These are phyloP conservation scores for Acanthamoeba lenticulata DNA, from an alignment of 208 protist genomes.

Conservation along the genomic window DNA sequence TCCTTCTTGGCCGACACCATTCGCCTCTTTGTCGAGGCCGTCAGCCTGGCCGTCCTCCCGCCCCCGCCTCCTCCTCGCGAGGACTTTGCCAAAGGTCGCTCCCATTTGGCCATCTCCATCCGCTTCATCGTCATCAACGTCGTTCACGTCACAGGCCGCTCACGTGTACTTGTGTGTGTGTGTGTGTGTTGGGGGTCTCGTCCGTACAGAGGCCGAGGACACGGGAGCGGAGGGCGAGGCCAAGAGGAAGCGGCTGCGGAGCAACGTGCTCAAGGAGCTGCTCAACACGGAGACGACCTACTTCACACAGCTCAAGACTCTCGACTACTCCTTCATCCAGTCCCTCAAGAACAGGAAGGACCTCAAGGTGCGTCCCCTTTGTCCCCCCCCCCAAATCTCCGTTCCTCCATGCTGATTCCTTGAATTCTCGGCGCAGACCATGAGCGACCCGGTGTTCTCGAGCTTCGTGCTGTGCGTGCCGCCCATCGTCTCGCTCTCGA, in stretches of 20 bases:
- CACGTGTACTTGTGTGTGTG: not conserved
- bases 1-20: slow-evolving; percentile 3
- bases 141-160: not conserved
- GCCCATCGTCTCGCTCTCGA: slow-evolving; percentile 20
- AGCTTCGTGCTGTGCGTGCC: not conserved
- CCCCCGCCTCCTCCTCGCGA: not conserved
- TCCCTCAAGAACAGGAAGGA: slow-evolving; percentile 14
- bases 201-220: not conserved
- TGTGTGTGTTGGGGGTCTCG: not conserved
- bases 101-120: not conserved
- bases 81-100: not conserved
- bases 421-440: not conserved
- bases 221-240: not conserved
- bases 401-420: not conserved
- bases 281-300: slow-evolving; percentile 32
- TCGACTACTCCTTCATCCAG: slow-evolving; percentile 23
- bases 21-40: not conserved
- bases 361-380: not conserved
- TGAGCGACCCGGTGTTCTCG: not conserved
- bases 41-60: not conserved
- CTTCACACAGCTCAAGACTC: slow-evolving; percentile 39
- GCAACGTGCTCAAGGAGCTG: slow-evolving; percentile 7
- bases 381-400: too few species aligned
- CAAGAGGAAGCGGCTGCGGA: slow-evolving; percentile 18
- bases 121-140: not conserved